Conservation (phyloP, 306 rosid genomes). For the Astragalus glycyphyllos region DNA sequence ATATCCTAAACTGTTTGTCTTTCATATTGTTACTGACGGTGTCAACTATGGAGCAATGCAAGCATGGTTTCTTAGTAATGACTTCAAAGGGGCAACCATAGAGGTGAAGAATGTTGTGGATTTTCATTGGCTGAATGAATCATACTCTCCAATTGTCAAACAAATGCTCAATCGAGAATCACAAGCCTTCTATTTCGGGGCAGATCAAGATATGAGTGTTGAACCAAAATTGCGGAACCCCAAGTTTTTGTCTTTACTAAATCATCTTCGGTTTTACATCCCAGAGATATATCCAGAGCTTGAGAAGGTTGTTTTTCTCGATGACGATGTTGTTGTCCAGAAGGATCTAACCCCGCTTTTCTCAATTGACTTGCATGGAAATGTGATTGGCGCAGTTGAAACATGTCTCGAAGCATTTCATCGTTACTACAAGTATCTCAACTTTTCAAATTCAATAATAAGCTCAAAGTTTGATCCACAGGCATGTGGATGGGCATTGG, state of each 20-base stretch:
- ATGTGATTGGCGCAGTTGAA: conserved; percentile 93
- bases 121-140: conserved; percentile 76
- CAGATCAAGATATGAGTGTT: conserved; percentile 55
- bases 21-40: conserved; percentile 81
- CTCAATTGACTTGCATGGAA: conserved; percentile 83
- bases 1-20: conserved; percentile 78
- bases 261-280: conserved; percentile 91
- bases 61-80: conserved; percentile 80
- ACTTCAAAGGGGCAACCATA: conserved; percentile 76
- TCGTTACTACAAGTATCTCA: conserved; percentile 83
- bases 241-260: conserved; percentile 66
- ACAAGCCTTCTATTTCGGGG: conserved; percentile 64
- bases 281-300: conserved; percentile 92
- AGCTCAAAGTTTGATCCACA: conserved; percentile 93
- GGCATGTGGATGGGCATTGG: conserved; percentile 93
- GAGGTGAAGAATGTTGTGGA: conserved; percentile 84
- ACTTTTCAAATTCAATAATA: conserved; percentile 80
- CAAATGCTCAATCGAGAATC: conserved; percentile 65
- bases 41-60: conserved; percentile 77
- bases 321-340: conserved; percentile 88
- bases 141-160: conserved; percentile 70
- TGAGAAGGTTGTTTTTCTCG: conserved; percentile 92
- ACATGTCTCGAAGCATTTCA: conserved; percentile 95
- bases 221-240: conserved; percentile 71
- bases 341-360: conserved; percentile 90